Base-by-base conservation (phyloP, 176 grass and related monocot species). In the Zoysia japonica region DNA sequence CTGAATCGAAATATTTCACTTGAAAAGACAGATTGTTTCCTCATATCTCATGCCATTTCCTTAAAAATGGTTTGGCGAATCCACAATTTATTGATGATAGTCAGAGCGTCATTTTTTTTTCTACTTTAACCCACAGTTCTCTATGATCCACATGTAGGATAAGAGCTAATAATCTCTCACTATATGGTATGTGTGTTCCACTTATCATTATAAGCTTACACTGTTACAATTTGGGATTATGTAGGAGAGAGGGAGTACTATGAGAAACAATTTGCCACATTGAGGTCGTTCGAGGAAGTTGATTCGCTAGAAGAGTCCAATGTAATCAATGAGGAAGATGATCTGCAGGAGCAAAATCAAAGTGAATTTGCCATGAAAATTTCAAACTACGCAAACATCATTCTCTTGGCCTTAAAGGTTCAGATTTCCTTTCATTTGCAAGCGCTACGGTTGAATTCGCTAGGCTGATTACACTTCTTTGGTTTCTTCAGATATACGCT, bases 281-380 rank as follows among this genome's bases (percentile, higher is more conserved):
- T 95, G 54, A 88, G 88, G 71, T 91, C 89, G 6, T 95, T 95
- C 36, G 93, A 95, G 54, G 93, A 92, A 79, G 89, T 95, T 47
- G 93, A 95, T 9, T 85, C 84, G 4, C 46, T 92, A 68, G 88
- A 79, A 75, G 76, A 72, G 57, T 80, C 80, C 42, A 95, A 74
- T 81, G 89, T 49, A 74, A 85, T 87, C 13, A 80, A 78, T n/a
- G 89, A 88, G 70, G 89, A 83, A 38, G 78, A 85, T n/a, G 93
- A 92, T 8, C 82, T 90, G 17, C 5, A 65, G 36, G 94, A 94
- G 85, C 89, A 90, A 88, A 87, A 61, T 12, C 89, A 90, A 74
- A 97, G 89, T 82, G 94, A 97, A 85, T 97, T 94, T 70, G 73
- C 94, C 46, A 94, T 97, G 89, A 93, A 68, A 67, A 92, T 97